Conservation (phyloP, 768 basidiomycete species). For the Psilocybe cubensis region DNA sequence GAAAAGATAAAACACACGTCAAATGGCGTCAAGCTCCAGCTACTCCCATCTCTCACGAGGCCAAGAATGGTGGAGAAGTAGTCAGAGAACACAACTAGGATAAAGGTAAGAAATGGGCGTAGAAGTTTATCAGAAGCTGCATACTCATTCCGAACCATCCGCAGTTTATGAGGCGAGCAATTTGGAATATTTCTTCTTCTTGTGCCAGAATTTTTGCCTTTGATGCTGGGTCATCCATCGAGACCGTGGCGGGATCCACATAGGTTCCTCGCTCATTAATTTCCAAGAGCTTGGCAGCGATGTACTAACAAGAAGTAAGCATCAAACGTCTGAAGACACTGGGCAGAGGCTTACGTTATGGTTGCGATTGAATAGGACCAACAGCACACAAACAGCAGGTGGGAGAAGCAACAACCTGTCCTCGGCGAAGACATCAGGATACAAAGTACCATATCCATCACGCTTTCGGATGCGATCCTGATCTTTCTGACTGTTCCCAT, state of each 20-base stretch:
- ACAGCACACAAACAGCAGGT: conserved; percentile 71
- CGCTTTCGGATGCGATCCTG: conserved; percentile 60
- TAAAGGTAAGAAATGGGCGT: conserved; percentile 2
- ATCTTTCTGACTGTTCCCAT: conserved; percentile 69
- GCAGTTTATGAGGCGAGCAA: conserved; percentile 75
- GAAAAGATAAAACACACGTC: conserved; percentile 41
- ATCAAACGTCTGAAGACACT: background rate
- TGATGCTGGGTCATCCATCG: conserved; percentile 35
- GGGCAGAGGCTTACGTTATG: conserved; percentile 65
- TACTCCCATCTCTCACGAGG: conserved; percentile 73
- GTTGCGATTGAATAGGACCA: conserved; percentile 89
- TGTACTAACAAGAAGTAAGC: conserved; percentile 55
- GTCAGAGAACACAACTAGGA: conserved; percentile 72
- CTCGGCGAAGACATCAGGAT: conserved; percentile 79
- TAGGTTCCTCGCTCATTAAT: conserved; percentile 80
- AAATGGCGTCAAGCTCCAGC: conserved; percentile 80
- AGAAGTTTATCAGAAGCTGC: conserved; percentile 8
- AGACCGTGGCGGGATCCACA: conserved; percentile 53
- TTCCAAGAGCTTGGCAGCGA: conserved; percentile 74
- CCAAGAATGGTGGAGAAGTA: conserved; percentile 84
- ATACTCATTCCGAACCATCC: conserved; percentile 73
- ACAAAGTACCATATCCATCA: conserved; percentile 67
- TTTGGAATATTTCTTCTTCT: conserved; percentile 86
- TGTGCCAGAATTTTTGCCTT: conserved; percentile 47
- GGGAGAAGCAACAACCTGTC: conserved; percentile 80